Conservation (phyloP, 1,139 yeast species). For the Meyerozyma sp. region DNA sequence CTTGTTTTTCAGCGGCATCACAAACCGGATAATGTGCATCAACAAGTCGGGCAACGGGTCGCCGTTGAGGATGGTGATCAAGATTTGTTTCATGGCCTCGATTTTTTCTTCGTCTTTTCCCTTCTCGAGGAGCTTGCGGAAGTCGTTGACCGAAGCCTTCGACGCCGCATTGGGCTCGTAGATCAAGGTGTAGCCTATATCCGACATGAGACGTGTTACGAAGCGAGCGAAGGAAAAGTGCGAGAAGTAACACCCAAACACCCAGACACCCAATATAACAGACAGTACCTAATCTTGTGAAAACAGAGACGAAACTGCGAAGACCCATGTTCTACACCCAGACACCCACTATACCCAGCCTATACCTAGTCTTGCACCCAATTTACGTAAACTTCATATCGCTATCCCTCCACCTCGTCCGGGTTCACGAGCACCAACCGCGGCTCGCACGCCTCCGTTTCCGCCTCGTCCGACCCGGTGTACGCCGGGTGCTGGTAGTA, state of each 20-base stretch:
- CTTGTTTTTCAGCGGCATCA: conserved; percentile 93
- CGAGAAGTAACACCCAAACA: too few relatives aligned
- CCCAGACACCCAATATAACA: too few relatives aligned
- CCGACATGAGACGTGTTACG: conserved; percentile 29
- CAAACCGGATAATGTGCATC: conserved; percentile 95
- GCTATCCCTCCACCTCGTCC: conserved; percentile 24
- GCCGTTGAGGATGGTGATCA: conserved; percentile 85
- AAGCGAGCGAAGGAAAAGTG: neutral
- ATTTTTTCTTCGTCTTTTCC: conserved; percentile 86
- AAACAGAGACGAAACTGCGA: too few relatives aligned
- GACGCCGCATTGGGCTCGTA: conserved; percentile 71
- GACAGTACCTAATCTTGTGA: too few relatives aligned
- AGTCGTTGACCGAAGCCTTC: conserved; percentile 70
- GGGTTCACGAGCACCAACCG: conserved; percentile 70
- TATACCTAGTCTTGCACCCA: too few relatives aligned
- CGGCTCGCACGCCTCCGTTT: conserved; percentile 33
- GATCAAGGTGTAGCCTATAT: conserved; percentile 65
- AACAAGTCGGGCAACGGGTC: conserved; percentile 91
- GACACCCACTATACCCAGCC: neutral
- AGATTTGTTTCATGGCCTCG: conserved; percentile 83
- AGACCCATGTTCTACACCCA: too few relatives aligned
- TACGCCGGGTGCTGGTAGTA: conserved; percentile 43
- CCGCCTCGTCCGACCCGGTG: conserved; percentile 19
- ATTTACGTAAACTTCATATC: too few relatives aligned
- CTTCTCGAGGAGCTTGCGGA: conserved; percentile 76